phyloP scores from a whole-genome alignment of 768 basidiomycete species.

The Mycena galopus region DNA sequence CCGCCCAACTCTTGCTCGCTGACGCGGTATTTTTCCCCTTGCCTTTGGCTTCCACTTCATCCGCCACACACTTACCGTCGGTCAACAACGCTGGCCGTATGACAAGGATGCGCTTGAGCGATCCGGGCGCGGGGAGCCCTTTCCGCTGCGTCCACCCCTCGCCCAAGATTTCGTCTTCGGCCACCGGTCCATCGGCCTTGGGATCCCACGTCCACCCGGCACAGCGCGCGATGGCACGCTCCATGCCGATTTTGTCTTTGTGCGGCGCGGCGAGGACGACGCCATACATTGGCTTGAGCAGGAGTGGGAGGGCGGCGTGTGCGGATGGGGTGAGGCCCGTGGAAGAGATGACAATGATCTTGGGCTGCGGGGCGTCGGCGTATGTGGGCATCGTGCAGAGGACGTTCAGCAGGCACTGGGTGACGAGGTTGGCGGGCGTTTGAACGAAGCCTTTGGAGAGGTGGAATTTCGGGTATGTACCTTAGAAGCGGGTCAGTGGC shows the following conservation, averaged over 20 bases:
- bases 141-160: constrained; percentile 49
- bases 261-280: constrained; percentile 60
- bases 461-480: not conserved
- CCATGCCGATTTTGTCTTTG: constrained; percentile 72
- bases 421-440: constrained; percentile 69
- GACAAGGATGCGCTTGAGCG: constrained; percentile 53
- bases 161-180: constrained; percentile 52
- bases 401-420: constrained; percentile 66
- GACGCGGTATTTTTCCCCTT: constrained; percentile 53
- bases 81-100: constrained; percentile 70
- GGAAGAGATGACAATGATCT: constrained; percentile 66
- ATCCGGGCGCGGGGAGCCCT: constrained; percentile 49
- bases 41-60: constrained; percentile 34
- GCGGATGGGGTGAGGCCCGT: constrained; percentile 63
- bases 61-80: constrained; percentile 57
- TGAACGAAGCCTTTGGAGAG: constrained; percentile 57
- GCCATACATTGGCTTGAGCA: constrained; percentile 62
- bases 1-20: constrained; percentile 46
- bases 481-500: not conserved
- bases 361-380: constrained; percentile 51
- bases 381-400: constrained; percentile 64
- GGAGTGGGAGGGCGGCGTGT: constrained; percentile 60
- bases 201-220: constrained; percentile 66
- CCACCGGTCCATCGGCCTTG: constrained; percentile 52
- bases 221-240: constrained; percentile 62